Evolutionary conservation across 2,329 filamentous ascomycete genomes (phyloP), one percentile per base, ranked within the genome.

Genomic region (Talaromyces sp.): DNA sequence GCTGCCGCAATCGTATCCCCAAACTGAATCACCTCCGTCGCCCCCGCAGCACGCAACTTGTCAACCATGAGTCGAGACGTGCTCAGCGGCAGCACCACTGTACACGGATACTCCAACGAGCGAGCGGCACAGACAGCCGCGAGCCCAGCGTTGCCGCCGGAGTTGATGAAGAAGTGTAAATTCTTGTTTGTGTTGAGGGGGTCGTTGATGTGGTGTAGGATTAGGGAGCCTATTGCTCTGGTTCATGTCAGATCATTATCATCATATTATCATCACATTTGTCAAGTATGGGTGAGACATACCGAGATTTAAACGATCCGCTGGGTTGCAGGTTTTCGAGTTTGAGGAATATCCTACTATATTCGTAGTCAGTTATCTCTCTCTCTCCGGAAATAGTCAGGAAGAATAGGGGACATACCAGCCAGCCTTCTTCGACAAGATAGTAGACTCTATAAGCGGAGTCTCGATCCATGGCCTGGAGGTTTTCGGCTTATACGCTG

Each of bases 321-420:
- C 87, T 88, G 4, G 90, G 91, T 69, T 96, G 91, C 56, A 91
- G 82, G 69, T 89, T 89, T 66, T 95, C 90, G 62, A 94, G 83
- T 73, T 95, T 95, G 67, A 95, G 84, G 72, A 89, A 89, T 72
- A 95, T 84, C 76, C 88, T 86, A 77, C 88, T 35, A 22, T 35
- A 28, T 15, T 48, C 15, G 22, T 11, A 15, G 31, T 51, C 31
- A 51, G 48, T 37, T 5, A n/a, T n/a, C n/a, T n/a, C n/a, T n/a
- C n/a, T 40, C 28, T 40, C 13, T 22, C 5, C 22, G 13, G 10
- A 15, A n/a, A 36, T 22, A 0, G 13, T 9, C 3, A 33, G 8
- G 45, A 48, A 9, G 6, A 11, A 33, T 11, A 17, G 9, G n/a
- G 13, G 19, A 71, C 80, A 69, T 75, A 89, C 87, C 88, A 92